phyloP scores from a whole-genome alignment of 129 eudicot genomes.

The Helianthus tuberosus region DNA sequence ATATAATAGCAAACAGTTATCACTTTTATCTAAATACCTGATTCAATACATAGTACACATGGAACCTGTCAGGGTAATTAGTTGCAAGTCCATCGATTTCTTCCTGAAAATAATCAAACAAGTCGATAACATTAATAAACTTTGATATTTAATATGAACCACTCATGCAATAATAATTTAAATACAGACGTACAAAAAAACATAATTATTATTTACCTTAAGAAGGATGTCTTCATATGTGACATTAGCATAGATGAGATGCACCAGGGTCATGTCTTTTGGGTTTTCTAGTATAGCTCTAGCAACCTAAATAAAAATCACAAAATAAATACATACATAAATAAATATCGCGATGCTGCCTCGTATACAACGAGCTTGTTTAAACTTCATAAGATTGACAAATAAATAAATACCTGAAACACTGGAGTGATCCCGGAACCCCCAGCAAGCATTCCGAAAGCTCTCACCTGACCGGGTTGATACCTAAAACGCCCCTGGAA shows the following conservation, averaged over 20 bases:
- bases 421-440: constrained; percentile 98
- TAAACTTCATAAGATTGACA: background rate
- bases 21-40: constrained; percentile 51
- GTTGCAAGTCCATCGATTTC: constrained; percentile 66
- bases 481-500: constrained; percentile 79
- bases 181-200: background rate
- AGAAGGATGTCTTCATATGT: constrained; percentile 84
- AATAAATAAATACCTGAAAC: constrained; percentile 70
- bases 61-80: constrained; percentile 63
- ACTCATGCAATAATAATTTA: background rate
- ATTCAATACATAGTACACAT: constrained; percentile 77
- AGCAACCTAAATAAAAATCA: constrained; percentile 56
- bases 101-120: constrained; percentile 51
- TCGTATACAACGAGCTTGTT: constrained; percentile 12
- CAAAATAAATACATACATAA: background rate
- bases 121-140: constrained; percentile 1
- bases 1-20: constrained; percentile 3
- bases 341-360: constrained; percentile 5
- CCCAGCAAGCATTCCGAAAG: constrained; percentile 99
- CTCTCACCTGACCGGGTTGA: constrained; percentile 84
- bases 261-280: constrained; percentile 77
- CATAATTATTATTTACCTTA: constrained; percentile 47
- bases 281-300: constrained; percentile 95
- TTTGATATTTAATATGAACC: constrained; percentile 4
- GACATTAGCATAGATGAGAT: constrained; percentile 89